A percentile compares a stretch with the other conserved stretches of the same genome.
phyloP scores from a whole-genome alignment of 768 basidiomycete genomes.

The Nidularia sp. region DNA sequence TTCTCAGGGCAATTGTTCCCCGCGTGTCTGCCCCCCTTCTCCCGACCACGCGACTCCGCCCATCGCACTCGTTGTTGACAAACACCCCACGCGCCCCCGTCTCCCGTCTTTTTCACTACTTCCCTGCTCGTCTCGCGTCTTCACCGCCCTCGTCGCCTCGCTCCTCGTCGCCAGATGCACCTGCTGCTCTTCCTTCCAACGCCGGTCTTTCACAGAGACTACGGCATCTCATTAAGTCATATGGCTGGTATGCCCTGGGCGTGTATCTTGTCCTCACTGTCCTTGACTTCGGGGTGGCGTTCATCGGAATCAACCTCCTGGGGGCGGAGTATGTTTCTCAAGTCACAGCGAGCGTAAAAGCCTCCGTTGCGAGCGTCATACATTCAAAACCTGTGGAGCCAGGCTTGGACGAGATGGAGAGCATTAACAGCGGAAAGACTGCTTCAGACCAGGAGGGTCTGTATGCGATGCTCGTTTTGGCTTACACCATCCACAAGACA shows the following conservation, averaged over 20 bases:
- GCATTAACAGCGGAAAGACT: conserved; percentile 16
- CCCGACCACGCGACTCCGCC: conserved; percentile 32
- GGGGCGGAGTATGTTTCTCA: conserved; percentile 88
- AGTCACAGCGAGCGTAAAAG: conserved; percentile 56
- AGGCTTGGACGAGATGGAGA: conserved; percentile 61
- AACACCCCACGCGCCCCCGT: conserved; percentile 19
- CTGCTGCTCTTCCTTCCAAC: conserved; percentile 37
- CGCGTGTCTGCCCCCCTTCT: conserved; percentile 47
- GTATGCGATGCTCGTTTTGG: conserved; percentile 89
- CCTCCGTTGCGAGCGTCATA: conserved; percentile 37
- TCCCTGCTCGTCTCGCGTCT: conserved; percentile 40
- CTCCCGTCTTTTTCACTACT: conserved; percentile 46
- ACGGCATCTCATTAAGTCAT: conserved; percentile 81
- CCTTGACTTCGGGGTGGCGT: conserved; percentile 83
- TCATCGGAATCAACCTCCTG: conserved; percentile 78
- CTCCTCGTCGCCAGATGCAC: conserved; percentile 6
- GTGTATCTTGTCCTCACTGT: conserved; percentile 74
- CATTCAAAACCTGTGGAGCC: conserved; percentile 58
- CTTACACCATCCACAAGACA: conserved; percentile 96
- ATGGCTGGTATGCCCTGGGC: conserved; percentile 95
- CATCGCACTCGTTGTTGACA: conserved; percentile 21
- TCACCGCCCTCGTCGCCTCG: conserved; percentile 22
- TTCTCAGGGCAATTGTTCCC: conserved; percentile 41
- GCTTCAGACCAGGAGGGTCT: conserved; percentile 62
- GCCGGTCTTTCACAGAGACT: conserved; percentile 65